These are phyloP conservation scores for Tuber melanosporum DNA, from an alignment of 495 filamentous ascomycete genomes.

Conservation along the genomic window DNA sequence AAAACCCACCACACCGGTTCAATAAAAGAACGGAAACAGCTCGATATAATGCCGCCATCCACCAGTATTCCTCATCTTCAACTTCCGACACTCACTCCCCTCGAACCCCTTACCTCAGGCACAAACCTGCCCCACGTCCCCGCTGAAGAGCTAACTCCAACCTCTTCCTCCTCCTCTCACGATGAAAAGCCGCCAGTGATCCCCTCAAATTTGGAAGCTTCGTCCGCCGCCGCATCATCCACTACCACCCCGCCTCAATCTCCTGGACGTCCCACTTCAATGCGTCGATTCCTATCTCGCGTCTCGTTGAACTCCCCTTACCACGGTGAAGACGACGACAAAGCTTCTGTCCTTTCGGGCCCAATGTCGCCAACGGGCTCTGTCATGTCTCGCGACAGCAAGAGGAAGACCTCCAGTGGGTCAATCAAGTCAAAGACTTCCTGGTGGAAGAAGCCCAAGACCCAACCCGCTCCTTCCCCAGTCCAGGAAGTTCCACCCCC, in stretches of 20 bases:
- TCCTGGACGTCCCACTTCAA: constrained; percentile 39
- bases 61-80: constrained; percentile 38
- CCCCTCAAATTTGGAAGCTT: constrained; percentile 19
- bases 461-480: constrained; percentile 24
- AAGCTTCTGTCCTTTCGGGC: constrained; percentile 30
- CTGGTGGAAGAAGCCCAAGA: constrained; percentile 38
- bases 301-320: constrained; percentile 44
- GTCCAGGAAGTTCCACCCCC: constrained; percentile 29
- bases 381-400: constrained; percentile 39
- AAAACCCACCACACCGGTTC: not conserved
- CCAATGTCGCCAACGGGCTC: constrained; percentile 35
- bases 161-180: constrained; percentile 19
- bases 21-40: not conserved
- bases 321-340: constrained; percentile 36
- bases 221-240: constrained; percentile 26
- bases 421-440: constrained; percentile 32
- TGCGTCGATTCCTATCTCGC: constrained; percentile 45
- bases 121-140: constrained; percentile 40
- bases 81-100: constrained; percentile 31
- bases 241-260: constrained; percentile 37
- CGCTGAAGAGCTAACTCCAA: constrained; percentile 31
- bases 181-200: constrained; percentile 25
- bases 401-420: constrained; percentile 21
- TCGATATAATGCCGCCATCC: constrained; percentile 7
- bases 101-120: constrained; percentile 40